phyloP scores from a whole-genome alignment of 805 yeast species.

The Torulaspora microellipsoides region DNA sequence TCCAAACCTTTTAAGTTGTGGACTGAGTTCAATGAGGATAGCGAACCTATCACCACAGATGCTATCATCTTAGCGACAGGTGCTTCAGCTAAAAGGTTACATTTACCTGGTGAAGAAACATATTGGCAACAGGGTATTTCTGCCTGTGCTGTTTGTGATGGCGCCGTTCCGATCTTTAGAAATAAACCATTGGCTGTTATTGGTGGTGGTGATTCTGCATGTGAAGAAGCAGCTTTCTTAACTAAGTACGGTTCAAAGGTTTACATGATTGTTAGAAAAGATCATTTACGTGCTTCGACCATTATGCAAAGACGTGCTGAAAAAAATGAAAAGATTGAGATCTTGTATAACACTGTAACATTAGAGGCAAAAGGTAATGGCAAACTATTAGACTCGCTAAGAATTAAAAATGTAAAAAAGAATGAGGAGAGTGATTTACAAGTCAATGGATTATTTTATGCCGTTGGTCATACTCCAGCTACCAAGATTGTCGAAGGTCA shows the following conservation, averaged over 20 bases:
- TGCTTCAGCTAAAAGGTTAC: constrained; percentile 94
- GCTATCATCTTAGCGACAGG: constrained; percentile 94
- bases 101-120: constrained; percentile 91
- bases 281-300: constrained; percentile 87
- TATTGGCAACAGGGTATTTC: constrained; percentile 99
- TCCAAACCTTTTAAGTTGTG: constrained; percentile 91
- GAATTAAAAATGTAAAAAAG: constrained; percentile 67
- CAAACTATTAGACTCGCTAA: constrained; percentile 62
- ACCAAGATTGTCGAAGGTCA: constrained; percentile 75
- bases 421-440: constrained; percentile 62
- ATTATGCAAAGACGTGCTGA: constrained; percentile 94
- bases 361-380: constrained; percentile 93
- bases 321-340: constrained; percentile 82
- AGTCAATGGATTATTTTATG: constrained; percentile 93
- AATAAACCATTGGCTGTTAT: constrained; percentile 95
- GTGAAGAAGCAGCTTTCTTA: constrained; percentile 96
- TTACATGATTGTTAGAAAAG: constrained; percentile 88
- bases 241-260: constrained; percentile 98
- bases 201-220: constrained; percentile 99
- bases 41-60: constrained; percentile 86
- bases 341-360: constrained; percentile 80
- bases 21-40: constrained; percentile 94
- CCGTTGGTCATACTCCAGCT: constrained; percentile 97
- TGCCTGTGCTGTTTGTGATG: constrained; percentile 99
- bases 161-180: constrained; percentile 98